These are phyloP conservation scores for Bolboschoenus planiculmis DNA, from an alignment of 176 grass and related monocot species.

Conservation along the genomic window DNA sequence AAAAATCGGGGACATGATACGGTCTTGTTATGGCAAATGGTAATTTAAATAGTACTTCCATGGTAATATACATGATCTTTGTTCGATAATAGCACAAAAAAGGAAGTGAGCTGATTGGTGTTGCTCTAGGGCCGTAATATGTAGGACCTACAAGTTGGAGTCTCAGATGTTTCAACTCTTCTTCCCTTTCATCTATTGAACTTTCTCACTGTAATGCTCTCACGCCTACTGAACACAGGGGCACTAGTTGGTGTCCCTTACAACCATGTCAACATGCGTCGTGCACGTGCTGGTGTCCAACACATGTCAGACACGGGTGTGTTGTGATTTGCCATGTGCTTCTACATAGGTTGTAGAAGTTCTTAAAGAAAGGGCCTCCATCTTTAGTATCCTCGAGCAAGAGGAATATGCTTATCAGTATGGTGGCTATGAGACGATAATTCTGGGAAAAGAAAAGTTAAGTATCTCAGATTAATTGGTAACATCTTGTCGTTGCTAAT, in stretches of 20 bases:
- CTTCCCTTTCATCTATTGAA: not conserved
- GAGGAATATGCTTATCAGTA: not conserved
- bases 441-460: not conserved
- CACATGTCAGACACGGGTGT: too few species aligned
- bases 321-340: too few species aligned
- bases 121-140: not conserved
- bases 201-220: not conserved
- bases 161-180: not conserved
- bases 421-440: not conserved
- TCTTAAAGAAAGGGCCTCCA: too few species aligned
- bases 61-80: not conserved
- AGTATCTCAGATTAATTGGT: not conserved
- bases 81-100: not conserved
- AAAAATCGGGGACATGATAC: too few species aligned
- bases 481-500: not conserved
- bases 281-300: too few species aligned
- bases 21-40: too few species aligned
- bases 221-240: not conserved
- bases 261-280: too few species aligned
- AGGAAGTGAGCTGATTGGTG: not conserved
- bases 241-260: too few species aligned
- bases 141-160: not conserved
- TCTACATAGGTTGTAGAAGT: too few species aligned
- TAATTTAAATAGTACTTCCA: too few species aligned
- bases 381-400: too few species aligned